Evolutionary conservation across 768 basidiomycete species (phyloP).

Genomic region (Artomyces pyxidatus): DNA sequence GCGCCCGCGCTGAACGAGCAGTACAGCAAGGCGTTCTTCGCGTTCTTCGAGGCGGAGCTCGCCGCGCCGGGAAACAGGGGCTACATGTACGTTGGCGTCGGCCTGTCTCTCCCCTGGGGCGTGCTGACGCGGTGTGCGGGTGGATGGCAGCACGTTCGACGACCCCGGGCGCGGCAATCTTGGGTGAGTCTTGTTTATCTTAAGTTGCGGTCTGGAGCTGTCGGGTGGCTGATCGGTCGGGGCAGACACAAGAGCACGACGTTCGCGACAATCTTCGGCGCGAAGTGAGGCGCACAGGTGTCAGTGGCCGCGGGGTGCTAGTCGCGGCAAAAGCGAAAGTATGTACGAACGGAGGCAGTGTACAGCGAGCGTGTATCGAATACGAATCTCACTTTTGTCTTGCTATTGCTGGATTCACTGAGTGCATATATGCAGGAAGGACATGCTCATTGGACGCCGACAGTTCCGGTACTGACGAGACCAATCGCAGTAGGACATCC

Average conservation of each 20-base stretch:
- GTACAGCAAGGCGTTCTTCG: constrained; percentile 49
- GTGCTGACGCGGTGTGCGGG: neutral
- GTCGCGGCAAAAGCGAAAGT: too few species aligned
- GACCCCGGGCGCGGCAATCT: constrained; percentile 45
- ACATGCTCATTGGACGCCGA: too few species aligned
- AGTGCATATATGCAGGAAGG: too few species aligned
- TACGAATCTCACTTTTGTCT: too few species aligned
- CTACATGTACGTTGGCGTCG: constrained; percentile 39
- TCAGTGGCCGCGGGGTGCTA: too few species aligned
- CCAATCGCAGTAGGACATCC: too few species aligned
- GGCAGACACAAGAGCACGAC: constrained; percentile 37
- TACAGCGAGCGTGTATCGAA: too few species aligned
- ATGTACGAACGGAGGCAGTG: too few species aligned
- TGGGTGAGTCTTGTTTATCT: constrained; percentile 30
- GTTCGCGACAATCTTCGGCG: constrained; percentile 35
- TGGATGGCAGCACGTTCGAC: constrained; percentile 32
- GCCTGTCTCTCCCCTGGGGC: neutral
- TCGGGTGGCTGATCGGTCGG: too few species aligned
- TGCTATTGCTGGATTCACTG: too few species aligned
- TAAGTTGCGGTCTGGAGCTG: neutral
- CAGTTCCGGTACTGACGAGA: too few species aligned
- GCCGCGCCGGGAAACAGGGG: constrained; percentile 43
- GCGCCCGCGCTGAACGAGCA: constrained; percentile 36
- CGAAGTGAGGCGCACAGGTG: too few species aligned
- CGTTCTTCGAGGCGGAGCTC: constrained; percentile 47